A percentile compares a stretch with the other conserved stretches of the same genome.
Conservation (phyloP, 2,329 filamentous ascomycete genomes). For the Trichoderma atroviride region DNA sequence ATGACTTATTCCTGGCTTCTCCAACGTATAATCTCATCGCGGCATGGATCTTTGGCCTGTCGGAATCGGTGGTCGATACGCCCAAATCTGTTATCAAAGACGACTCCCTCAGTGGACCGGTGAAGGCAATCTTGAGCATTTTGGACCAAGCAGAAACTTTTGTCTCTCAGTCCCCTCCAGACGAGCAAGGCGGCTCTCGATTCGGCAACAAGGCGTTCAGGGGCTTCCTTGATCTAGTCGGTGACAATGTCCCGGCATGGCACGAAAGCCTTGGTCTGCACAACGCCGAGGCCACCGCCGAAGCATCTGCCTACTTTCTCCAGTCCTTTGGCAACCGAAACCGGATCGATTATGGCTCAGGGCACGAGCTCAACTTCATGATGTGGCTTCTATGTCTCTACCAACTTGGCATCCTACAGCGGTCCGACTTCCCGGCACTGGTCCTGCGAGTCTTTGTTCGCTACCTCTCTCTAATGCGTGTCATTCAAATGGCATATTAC, state of each 20-base stretch:
- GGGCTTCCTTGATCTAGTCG: slow-evolving; percentile 72
- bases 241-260: slow-evolving; percentile 61
- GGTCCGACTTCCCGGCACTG: slow-evolving; percentile 70
- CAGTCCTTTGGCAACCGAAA: slow-evolving; percentile 84
- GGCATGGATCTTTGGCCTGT: slow-evolving; percentile 83
- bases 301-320: slow-evolving; percentile 77
- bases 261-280: slow-evolving; percentile 62
- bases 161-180: slow-evolving; percentile 70
- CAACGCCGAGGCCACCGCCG: slow-evolving; percentile 59
- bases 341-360: slow-evolving; percentile 94
- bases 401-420: slow-evolving; percentile 68
- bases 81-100: slow-evolving; percentile 63
- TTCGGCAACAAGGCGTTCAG: slow-evolving; percentile 96
- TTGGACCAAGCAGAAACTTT: slow-evolving; percentile 70
- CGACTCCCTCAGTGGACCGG: slow-evolving; percentile 59
- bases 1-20: slow-evolving; percentile 78
- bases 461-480: slow-evolving; percentile 85
- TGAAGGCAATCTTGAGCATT: slow-evolving; percentile 68
- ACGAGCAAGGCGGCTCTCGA: slow-evolving; percentile 83
- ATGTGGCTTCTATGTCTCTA: slow-evolving; percentile 96
- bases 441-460: slow-evolving; percentile 77
- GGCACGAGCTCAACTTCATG: slow-evolving; percentile 95
- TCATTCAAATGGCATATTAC: slow-evolving; percentile 89
- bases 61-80: slow-evolving; percentile 75
- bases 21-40: slow-evolving; percentile 74